Conservation (phyloP, 306 rosid genomes). For the Vachellia pachyceras region DNA sequence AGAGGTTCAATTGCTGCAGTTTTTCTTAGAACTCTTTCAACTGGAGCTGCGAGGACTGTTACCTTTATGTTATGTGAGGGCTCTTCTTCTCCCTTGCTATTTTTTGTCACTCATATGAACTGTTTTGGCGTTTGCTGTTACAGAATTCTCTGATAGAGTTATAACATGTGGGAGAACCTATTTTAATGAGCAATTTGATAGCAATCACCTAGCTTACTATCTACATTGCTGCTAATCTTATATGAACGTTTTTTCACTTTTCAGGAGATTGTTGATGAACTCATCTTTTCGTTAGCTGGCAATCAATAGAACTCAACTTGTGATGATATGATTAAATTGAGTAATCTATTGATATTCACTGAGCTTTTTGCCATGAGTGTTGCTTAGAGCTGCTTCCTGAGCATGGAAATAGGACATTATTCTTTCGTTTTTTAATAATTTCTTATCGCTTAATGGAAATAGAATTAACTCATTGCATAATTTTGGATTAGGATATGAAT, state of each 20-base stretch:
- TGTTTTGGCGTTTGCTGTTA: background rate
- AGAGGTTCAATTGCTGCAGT: slow-evolving; percentile 64
- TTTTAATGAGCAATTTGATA: background rate
- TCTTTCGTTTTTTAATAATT: background rate
- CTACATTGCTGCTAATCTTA: background rate
- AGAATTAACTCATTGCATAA: background rate
- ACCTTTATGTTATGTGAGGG: slow-evolving; percentile 41
- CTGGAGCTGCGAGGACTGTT: background rate
- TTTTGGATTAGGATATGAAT: background rate
- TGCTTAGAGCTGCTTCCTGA: background rate
- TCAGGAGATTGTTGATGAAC: background rate
- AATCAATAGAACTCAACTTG: background rate
- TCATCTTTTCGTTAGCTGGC: slow-evolving; percentile 12
- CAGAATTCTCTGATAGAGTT: background rate
- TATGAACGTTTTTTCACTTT: slow-evolving; percentile 12
- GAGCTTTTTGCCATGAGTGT: background rate
- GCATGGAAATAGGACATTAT: background rate
- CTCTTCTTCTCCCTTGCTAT: slow-evolving; percentile 15
- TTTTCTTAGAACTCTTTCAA: slow-evolving; percentile 45
- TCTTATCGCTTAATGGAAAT: background rate
- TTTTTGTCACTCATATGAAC: background rate
- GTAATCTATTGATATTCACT: background rate
- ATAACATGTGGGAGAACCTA: background rate
- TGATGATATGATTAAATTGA: slow-evolving; percentile 21
- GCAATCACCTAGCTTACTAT: background rate